Conservation (phyloP, 1,284 basidiomycete species). For the Coriolopsis trogii region DNA sequence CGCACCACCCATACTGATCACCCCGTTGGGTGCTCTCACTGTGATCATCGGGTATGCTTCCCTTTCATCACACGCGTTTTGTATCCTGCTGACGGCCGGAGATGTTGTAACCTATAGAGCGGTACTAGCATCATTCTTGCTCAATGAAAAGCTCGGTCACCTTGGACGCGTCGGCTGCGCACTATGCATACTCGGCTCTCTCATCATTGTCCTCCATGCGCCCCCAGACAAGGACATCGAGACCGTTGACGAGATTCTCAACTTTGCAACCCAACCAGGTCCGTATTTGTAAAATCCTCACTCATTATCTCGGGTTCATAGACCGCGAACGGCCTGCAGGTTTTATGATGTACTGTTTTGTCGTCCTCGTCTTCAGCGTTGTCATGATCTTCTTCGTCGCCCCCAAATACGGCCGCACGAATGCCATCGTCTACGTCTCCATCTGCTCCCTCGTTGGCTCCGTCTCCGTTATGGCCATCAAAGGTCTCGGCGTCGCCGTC, state of each 20-base stretch:
- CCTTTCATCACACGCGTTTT: not conserved
- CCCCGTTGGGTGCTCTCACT: slow-evolving; percentile 92
- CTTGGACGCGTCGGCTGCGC: slow-evolving; percentile 93
- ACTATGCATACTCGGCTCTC: slow-evolving; percentile 87
- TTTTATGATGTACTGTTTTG: slow-evolving; percentile 88
- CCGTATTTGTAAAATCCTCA: slow-evolving; percentile 30
- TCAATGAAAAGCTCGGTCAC: slow-evolving; percentile 93
- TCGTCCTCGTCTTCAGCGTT: slow-evolving; percentile 80
- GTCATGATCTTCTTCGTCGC: slow-evolving; percentile 89
- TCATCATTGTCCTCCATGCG: slow-evolving; percentile 97
- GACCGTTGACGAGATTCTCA: slow-evolving; percentile 93
- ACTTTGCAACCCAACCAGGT: slow-evolving; percentile 92
- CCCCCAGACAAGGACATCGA: slow-evolving; percentile 94
- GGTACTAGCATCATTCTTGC: slow-evolving; percentile 89
- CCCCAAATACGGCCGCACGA: slow-evolving; percentile 87
- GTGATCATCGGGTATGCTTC: slow-evolving; percentile 90
- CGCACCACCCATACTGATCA: slow-evolving; percentile 96
- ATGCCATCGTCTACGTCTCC: slow-evolving; percentile 92
- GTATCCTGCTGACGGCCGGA: not conserved
- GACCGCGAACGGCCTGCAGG: slow-evolving; percentile 46
- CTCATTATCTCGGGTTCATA: not conserved
- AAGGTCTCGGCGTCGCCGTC: slow-evolving; percentile 95
- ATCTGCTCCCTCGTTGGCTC: slow-evolving; percentile 92
- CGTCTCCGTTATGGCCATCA: slow-evolving; percentile 92
- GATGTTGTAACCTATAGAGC: slow-evolving; percentile 69